Conservation (phyloP, 73 alveolate genomes). For the Durusdinium trenchii region DNA sequence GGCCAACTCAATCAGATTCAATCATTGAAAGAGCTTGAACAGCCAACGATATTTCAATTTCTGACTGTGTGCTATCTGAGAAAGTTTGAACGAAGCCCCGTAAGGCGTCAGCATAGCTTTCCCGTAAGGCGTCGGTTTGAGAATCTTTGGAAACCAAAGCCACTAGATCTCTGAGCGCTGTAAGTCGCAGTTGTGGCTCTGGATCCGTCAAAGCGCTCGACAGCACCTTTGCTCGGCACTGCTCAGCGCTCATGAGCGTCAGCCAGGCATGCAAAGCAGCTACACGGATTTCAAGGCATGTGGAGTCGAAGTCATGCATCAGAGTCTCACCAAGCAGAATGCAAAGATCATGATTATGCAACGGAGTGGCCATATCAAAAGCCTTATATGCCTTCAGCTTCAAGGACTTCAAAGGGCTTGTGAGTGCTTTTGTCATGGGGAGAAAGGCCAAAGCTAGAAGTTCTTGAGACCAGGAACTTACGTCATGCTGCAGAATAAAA, state of each 20-base stretch:
- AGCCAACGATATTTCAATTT: not conserved
- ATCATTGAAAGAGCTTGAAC: slow-evolving; percentile 28
- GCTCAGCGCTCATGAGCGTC: not conserved
- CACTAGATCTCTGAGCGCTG: slow-evolving; percentile 8
- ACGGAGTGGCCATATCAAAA: not conserved
- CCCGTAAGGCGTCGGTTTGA: too few species aligned
- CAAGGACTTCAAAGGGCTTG: not conserved
- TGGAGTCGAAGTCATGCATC: slow-evolving; percentile 24
- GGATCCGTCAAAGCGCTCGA: not conserved
- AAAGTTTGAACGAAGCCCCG: not conserved
- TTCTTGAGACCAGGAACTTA: not conserved
- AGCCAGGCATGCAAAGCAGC: slow-evolving; percentile 25
- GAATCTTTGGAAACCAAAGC: too few species aligned
- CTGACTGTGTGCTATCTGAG: too few species aligned
- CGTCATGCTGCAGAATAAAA: slow-evolving; percentile 46
- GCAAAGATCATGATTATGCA: slow-evolving; percentile 55
- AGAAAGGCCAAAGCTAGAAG: slow-evolving; percentile 16
- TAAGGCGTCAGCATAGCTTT: too few species aligned
- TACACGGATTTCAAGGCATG: slow-evolving; percentile 18
- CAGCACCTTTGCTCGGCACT: not conserved
- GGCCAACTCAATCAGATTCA: not conserved
- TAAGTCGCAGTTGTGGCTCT: not conserved
- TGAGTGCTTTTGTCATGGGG: not conserved
- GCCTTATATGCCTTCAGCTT: slow-evolving; percentile 63
- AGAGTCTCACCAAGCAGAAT: slow-evolving; percentile 60